phyloP scores from a whole-genome alignment of 2,329 filamentous ascomycete species.

The Calonectria pteridis region DNA sequence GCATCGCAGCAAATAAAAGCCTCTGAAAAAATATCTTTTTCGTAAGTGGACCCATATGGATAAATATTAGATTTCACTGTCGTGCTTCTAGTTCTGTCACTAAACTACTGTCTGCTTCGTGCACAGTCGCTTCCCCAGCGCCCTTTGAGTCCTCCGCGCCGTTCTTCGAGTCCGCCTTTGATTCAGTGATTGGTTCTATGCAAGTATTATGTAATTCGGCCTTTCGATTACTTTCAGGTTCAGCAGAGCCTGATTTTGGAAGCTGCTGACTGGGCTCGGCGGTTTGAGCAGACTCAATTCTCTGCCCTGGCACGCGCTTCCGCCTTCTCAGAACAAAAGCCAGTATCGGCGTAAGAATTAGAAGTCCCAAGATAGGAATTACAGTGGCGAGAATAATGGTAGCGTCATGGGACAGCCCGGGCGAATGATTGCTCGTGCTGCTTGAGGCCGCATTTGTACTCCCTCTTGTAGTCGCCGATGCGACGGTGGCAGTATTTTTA shows the following conservation, averaged over 20 bases:
- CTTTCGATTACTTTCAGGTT: background rate
- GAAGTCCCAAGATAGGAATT: background rate
- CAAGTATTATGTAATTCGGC: background rate
- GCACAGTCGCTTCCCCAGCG: background rate
- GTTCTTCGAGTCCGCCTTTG: background rate
- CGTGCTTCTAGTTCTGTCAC: background rate
- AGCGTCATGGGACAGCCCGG: background rate
- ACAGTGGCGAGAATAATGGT: constrained; percentile 1
- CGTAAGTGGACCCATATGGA: no score
- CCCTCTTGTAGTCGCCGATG: background rate
- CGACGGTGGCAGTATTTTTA: background rate
- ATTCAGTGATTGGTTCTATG: no score
- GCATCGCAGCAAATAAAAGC: no score
- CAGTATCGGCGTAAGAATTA: background rate
- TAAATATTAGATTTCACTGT: background rate
- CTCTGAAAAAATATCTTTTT: no score
- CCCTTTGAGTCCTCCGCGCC: background rate
- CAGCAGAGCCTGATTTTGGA: background rate
- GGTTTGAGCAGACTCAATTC: background rate
- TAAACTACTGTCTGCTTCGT: background rate
- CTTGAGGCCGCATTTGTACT: background rate
- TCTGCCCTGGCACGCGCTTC: background rate
- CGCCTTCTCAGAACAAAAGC: background rate
- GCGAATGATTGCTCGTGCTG: background rate
- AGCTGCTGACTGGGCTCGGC: background rate